Base-by-base conservation (phyloP, 176 grass and related monocot genomes). In the Thalia dealbata region DNA sequence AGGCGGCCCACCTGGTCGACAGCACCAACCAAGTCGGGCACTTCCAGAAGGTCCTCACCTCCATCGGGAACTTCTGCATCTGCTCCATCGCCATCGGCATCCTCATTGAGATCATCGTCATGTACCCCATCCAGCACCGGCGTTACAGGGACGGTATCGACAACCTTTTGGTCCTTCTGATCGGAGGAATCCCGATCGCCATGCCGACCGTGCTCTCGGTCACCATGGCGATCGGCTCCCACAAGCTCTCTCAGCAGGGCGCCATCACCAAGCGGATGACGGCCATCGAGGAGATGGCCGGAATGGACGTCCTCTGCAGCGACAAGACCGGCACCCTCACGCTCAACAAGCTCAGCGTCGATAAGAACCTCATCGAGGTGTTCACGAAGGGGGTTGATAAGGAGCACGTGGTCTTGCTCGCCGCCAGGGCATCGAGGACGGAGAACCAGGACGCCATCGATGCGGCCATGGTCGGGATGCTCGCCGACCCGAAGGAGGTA, bases 51-150 rank as follows among this genome's bases (percentile, higher is more conserved):
- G 95, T 99, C 80, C 81, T 99, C 28, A 95, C 95, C 1, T 84
- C 95, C 13, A 99, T 99, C 7, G 95, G 95, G 28, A 99, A 99
- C 85, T 99, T 99, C 79, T 99, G 95, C 66, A 99, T 99, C 78
- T 87, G 86, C 79, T 99, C 95, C 5, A 99, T 99, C 64, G 95
- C 90, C 0, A 58, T 95, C 23, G 95, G 95, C 25, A 99, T 99
- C 0, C 1, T 87, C 70, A 61, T 99, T 21, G 95, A 99, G 90
- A 99, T 99, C 87, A 86, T 99, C 7, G 95, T 99, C 69, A 99
- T 99, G 95, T 99, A 74, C 85, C 95, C 95, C 11, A 99, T 99
- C 83, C 95, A 99, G 79, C 87, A 14, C 81, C 81, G 95, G 0
- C 19, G 6, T 1, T 99, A 99, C 77, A 81, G 95, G 16, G 67